These are phyloP conservation scores for Geotrichum histeridarum DNA, from an alignment of 1,139 yeast species.

Conservation along the genomic window DNA sequence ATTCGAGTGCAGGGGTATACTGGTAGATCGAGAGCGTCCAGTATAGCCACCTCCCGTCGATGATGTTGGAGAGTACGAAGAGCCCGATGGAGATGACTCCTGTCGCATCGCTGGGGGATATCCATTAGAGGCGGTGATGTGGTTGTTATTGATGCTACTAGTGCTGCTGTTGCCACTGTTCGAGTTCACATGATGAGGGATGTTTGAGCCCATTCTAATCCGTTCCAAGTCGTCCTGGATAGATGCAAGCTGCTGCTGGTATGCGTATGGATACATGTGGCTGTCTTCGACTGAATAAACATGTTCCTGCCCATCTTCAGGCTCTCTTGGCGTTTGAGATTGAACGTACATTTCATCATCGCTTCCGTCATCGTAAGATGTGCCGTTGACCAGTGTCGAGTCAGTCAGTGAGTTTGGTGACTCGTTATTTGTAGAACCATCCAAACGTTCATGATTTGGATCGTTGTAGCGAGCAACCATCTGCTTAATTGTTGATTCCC, in stretches of 20 bases:
- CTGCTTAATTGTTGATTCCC: constrained; percentile 34
- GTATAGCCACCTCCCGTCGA: neutral
- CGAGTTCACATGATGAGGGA: neutral
- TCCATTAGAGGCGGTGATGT: neutral
- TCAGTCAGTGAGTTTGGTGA: constrained; percentile 4
- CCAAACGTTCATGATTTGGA: constrained; percentile 1
- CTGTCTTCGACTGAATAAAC: constrained; percentile 15
- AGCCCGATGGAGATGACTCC: constrained; percentile 13
- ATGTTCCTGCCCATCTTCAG: constrained; percentile 11
- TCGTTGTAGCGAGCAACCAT: constrained; percentile 29
- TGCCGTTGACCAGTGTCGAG: constrained; percentile 17
- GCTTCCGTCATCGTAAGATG: constrained; percentile 19
- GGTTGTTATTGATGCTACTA: constrained; percentile 5
- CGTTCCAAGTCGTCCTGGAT: constrained; percentile 11
- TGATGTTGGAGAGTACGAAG: constrained; percentile 8
- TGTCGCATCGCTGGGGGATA: neutral
- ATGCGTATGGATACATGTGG: constrained; percentile 6
- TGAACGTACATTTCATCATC: constrained; percentile 18
- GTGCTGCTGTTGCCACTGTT: constrained; percentile 6
- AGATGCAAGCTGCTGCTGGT: constrained; percentile 16
- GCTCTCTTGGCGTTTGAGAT: constrained; percentile 3
- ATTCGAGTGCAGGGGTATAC: constrained; percentile 12
- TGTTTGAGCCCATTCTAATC: neutral
- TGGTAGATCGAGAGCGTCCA: constrained; percentile 16
- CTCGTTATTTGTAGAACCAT: neutral